Base-by-base conservation (phyloP, 2,329 filamentous ascomycete genomes). In the Colletotrichum godetiae region DNA sequence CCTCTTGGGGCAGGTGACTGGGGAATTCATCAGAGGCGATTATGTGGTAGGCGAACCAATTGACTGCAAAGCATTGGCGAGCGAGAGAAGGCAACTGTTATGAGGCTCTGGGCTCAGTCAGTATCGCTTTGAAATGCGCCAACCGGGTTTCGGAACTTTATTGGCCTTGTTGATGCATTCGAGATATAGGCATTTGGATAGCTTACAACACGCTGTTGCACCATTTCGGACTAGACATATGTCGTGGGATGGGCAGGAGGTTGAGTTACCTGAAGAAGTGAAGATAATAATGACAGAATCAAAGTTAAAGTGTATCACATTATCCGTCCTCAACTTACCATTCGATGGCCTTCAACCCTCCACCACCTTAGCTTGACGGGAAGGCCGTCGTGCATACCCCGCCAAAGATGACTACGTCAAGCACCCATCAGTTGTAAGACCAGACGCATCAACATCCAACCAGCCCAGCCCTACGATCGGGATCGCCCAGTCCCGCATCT, bases 1-100 rank as follows among this genome's bases (percentile, higher is more conserved):
- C 60, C 60, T 35, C 12, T 35, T 63, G 46, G n/a, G 60, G 52
- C 37, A 68, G 33, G 69, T 37, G 66, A 59, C 59, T 59, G 42
- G 66, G 66, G 11, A 42, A 7, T 42, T 42, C 37, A 3, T 5
- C 37, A 42, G 13, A 42, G 37, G 13, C 13, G 37, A 42, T 6
- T 24, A 35, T 49, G 13, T 11, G 29, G 27, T n/a, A 29, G 33
- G 33, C 19, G 37, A 55, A 55, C 22, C 52, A 15, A 55, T 7
- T 11, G 22, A 55, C 52, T 55, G 12, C 52, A 55, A 22, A 55
- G 22, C 8, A 4, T n/a, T 49, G 42, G 42, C 10, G 15, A 46
- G 42, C 7, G 7, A n/a, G 1, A 2, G 2, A 49, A 22, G 19
- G 24, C 52, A 55, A 55, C n/a, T 3, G 24, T 24, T 15, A 27